These are phyloP conservation scores for Jasminum sambac DNA, from an alignment of 257 asterid genomes.

Conservation along the genomic window DNA sequence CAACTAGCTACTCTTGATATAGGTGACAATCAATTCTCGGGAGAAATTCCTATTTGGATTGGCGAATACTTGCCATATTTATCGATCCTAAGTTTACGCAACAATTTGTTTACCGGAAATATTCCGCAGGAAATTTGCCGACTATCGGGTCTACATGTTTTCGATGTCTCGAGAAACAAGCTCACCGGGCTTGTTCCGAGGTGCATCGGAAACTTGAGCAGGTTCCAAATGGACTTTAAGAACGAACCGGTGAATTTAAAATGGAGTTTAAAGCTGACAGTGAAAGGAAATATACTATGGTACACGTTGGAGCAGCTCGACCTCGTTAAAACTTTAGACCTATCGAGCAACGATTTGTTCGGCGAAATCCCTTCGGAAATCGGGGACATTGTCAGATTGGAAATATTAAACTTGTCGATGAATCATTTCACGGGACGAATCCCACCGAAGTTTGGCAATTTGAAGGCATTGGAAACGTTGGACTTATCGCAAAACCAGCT, in stretches of 20 bases:
- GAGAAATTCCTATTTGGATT: not conserved
- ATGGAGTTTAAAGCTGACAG: conserved; percentile 24
- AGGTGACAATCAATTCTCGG: conserved; percentile 21
- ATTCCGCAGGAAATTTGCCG: conserved; percentile 30
- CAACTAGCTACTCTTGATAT: conserved; percentile 30
- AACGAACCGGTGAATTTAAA: too few species aligned
- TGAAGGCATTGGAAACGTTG: conserved; percentile 29
- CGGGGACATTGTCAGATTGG: conserved; percentile 24
- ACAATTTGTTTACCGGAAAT: conserved; percentile 28
- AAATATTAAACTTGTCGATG: conserved; percentile 36
- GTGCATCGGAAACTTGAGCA: conserved; percentile 35
- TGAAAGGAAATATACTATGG: conserved; percentile 28
- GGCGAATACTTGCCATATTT: conserved; percentile 23
- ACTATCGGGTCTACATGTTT: conserved; percentile 32
- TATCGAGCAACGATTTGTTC: conserved; percentile 32
- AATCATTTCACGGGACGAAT: conserved; percentile 35
- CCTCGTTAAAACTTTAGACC: conserved; percentile 37
- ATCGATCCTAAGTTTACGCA: conserved; percentile 28
- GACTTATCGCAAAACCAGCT: conserved; percentile 30
- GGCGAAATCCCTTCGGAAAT: conserved; percentile 35
- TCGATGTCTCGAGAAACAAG: conserved; percentile 30
- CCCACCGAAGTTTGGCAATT: conserved; percentile 24
- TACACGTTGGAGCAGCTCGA: conserved; percentile 26
- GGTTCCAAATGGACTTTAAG: conserved; percentile 27
- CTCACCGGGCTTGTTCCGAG: conserved; percentile 30